Conservation (phyloP, 306 rosid genomes). For the Heteromeles arbutifolia region DNA sequence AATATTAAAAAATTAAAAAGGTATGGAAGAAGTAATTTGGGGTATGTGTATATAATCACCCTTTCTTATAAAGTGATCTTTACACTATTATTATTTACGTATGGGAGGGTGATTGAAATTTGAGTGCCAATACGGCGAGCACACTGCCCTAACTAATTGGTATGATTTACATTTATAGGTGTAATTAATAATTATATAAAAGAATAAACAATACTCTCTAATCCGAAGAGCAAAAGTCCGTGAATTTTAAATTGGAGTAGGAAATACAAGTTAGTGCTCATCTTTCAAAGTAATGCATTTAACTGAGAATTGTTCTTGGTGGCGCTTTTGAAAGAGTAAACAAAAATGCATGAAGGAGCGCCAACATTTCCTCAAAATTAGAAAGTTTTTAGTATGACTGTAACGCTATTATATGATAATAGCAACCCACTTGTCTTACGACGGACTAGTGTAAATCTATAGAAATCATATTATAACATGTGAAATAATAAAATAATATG, state of each 20-base stretch:
- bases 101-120: neutral
- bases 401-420: neutral
- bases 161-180: too few relatives aligned
- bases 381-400: neutral
- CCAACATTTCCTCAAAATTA: neutral
- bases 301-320: neutral
- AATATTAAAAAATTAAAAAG: too few relatives aligned
- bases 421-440: neutral
- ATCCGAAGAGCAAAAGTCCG: too few relatives aligned
- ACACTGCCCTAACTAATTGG: accelerated
- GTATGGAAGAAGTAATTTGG: too few relatives aligned
- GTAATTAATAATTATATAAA: too few relatives aligned
- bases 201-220: too few relatives aligned
- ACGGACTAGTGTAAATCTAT: neutral
- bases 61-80: neutral
- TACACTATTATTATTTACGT: too few relatives aligned
- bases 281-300: too few relatives aligned
- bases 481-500: too few relatives aligned
- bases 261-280: neutral
- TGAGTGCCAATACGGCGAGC: neutral
- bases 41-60: too few relatives aligned
- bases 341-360: neutral
- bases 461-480: neutral
- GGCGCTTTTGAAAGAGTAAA: too few relatives aligned
- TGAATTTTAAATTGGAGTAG: neutral